A percentile compares a stretch with the other conserved stretches of the same genome.
Evolutionary conservation across 2,329 filamentous ascomycete genomes (phyloP).

Genomic region (Diatrype stigma): DNA sequence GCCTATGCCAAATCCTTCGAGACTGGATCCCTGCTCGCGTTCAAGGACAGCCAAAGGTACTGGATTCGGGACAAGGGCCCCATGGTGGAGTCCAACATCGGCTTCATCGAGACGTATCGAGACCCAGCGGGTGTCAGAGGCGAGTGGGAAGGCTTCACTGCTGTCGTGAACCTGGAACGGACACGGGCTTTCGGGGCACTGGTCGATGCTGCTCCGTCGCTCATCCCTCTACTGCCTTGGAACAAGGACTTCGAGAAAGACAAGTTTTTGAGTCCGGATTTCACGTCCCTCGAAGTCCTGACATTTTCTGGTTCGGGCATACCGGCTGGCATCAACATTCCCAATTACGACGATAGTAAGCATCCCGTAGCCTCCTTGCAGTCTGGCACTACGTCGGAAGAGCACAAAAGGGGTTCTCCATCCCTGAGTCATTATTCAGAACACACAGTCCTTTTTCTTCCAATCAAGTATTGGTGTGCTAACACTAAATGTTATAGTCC

Average conservation of each 20-base stretch:
- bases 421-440: too few species aligned
- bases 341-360: constrained; percentile 30
- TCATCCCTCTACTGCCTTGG: constrained; percentile 92
- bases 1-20: constrained; percentile 74
- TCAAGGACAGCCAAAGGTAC: constrained; percentile 74
- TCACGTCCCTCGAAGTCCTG: constrained; percentile 88
- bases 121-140: constrained; percentile 77
- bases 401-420: not conserved
- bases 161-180: constrained; percentile 82
- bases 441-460: too few species aligned
- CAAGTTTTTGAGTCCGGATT: constrained; percentile 91
- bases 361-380: not conserved
- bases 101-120: constrained; percentile 82
- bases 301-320: constrained; percentile 71
- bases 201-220: constrained; percentile 71
- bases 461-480: not conserved
- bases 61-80: constrained; percentile 85
- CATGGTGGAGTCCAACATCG: constrained; percentile 74
- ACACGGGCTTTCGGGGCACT: constrained; percentile 84
- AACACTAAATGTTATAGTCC: constrained; percentile 40
- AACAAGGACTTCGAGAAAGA: constrained; percentile 88
- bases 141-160: constrained; percentile 83
- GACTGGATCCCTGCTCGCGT: constrained; percentile 68
- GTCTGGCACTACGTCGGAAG: not conserved
- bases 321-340: constrained; percentile 63